These are phyloP conservation scores for Punctularia strigosozonata DNA, from an alignment of 768 basidiomycete genomes.

Conservation along the genomic window DNA sequence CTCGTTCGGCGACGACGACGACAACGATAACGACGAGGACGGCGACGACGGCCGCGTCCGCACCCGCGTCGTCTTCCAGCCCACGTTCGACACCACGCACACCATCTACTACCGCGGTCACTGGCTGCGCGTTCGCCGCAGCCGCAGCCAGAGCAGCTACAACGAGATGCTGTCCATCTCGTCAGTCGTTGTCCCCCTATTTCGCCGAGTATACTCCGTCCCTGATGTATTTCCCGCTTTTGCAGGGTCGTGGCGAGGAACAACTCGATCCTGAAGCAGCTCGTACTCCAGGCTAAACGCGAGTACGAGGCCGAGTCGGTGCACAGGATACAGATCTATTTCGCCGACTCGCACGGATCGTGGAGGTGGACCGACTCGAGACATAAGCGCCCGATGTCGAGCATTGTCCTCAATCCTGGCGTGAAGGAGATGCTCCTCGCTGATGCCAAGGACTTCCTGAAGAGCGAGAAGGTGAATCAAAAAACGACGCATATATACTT, in stretches of 20 bases:
- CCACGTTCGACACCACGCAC: slow-evolving; percentile 79
- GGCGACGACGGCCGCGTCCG: slow-evolving; percentile 47
- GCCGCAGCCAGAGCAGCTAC: slow-evolving; percentile 50
- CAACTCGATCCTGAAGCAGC: slow-evolving; percentile 78
- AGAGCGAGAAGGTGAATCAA: slow-evolving; percentile 57
- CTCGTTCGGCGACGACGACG: slow-evolving; percentile 46
- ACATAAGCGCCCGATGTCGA: slow-evolving; percentile 80
- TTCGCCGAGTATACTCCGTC: neutral
- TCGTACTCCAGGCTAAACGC: slow-evolving; percentile 82
- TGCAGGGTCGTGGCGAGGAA: slow-evolving; percentile 70
- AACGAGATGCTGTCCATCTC: slow-evolving; percentile 72
- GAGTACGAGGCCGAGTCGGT: slow-evolving; percentile 83
- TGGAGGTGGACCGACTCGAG: slow-evolving; percentile 86
- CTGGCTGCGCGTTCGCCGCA: slow-evolving; percentile 68
- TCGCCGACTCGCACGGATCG: slow-evolving; percentile 77
- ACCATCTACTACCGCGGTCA: slow-evolving; percentile 81
- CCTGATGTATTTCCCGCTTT: slow-evolving; percentile 1
- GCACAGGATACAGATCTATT: slow-evolving; percentile 82
- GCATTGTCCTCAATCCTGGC: slow-evolving; percentile 79
- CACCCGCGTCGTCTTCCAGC: slow-evolving; percentile 81
- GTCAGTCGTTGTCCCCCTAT: too few relatives aligned
- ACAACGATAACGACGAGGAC: slow-evolving; percentile 36
- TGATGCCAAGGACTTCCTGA: slow-evolving; percentile 75
- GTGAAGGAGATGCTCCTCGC: slow-evolving; percentile 83
- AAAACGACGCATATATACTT: neutral